Base-by-base conservation (phyloP, 352 stramenopile genomes). In the Phytophthora vignae region DNA sequence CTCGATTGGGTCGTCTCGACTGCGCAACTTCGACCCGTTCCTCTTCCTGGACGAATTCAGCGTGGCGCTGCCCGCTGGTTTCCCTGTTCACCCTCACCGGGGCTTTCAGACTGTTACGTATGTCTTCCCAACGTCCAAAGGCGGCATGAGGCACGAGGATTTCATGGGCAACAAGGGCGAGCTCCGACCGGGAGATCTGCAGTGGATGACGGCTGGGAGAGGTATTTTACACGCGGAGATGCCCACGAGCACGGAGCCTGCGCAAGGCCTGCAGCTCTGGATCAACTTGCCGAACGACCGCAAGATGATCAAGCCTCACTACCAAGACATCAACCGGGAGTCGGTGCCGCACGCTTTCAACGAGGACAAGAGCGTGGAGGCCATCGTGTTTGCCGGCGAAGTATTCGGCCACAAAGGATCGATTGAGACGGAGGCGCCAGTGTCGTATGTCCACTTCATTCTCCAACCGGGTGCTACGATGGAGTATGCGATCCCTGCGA, bases 21-120 rank as follows among this genome's bases (percentile, higher is more conserved):
- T 90, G 12, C 48, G 58, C 59, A 78, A 69, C 27, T 62, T 85
- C 3, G 80, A 85, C 67, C 81, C 76, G 53, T 88, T 86, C 67
- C 72, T 86, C 8, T 73, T 84, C 54, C 69, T 88, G 21, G 78
- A 85, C 46, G 80, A 88, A 56, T 82, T 83, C 68, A 68, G 81
- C 50, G 61, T 77, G 33, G 78, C 56, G 0, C 48, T 85, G 1
- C 73, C 90, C 1, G 89, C 90, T 25, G 92, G 92, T 2, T 98
- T 97, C 81, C 88, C 92, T 0, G 76, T 90, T 22, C 94, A 98
- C 81, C 90, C 92, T 31, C 94, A 98, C 79, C 76, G 90, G 22
- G 94, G 94, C 17, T 98, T 98, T 71, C 79, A 97, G 52, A 98
- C 92, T 1, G 77, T 98, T 3, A 98, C 92, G n/a, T 97, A 97